Evolutionary conservation across 139 green algal genomes (phyloP).

Genomic region (Micromonas pusilla): DNA sequence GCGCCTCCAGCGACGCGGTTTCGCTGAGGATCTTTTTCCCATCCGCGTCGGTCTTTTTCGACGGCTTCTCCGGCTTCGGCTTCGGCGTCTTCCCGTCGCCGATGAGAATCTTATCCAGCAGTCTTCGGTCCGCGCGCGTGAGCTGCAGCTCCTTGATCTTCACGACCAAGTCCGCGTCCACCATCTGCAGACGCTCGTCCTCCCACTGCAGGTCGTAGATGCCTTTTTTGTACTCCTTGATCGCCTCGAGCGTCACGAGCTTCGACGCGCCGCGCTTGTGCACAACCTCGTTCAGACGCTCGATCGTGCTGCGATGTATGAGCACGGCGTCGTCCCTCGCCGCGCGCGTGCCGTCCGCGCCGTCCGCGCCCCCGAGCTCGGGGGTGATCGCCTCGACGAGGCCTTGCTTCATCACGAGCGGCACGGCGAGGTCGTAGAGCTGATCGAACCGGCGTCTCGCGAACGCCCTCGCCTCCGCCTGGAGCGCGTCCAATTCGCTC

Average conservation of each 20-base stretch:
- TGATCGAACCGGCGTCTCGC: neutral
- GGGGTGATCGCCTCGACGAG: slow-evolving; percentile 10
- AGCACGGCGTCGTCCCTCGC: slow-evolving; percentile 44
- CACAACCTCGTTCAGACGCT: slow-evolving; percentile 49
- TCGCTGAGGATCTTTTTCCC: no score
- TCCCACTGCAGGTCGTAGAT: slow-evolving; percentile 69
- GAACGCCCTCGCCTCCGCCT: neutral
- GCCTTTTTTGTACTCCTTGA: slow-evolving; percentile 72
- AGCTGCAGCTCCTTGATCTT: slow-evolving; percentile 66
- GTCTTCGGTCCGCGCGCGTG: slow-evolving; percentile 55
- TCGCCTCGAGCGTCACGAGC: slow-evolving; percentile 49
- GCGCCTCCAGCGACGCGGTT: no score
- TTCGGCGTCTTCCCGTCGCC: slow-evolving; percentile 17
- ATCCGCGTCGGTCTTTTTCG: no score
- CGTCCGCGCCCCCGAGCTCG: slow-evolving; percentile 4
- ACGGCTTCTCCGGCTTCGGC: no score
- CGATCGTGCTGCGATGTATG: slow-evolving; percentile 40
- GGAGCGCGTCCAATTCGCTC: neutral
- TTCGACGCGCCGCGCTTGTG: slow-evolving; percentile 42
- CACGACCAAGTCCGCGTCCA: slow-evolving; percentile 53
- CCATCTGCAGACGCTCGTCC: slow-evolving; percentile 44
- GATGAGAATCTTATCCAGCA: neutral
- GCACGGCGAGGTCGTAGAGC: slow-evolving; percentile 42
- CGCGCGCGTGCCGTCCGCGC: slow-evolving; percentile 15
- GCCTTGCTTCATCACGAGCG: slow-evolving; percentile 53